Conservation (phyloP, 2,329 filamentous ascomycete genomes). For the Thelonectria rubi region DNA sequence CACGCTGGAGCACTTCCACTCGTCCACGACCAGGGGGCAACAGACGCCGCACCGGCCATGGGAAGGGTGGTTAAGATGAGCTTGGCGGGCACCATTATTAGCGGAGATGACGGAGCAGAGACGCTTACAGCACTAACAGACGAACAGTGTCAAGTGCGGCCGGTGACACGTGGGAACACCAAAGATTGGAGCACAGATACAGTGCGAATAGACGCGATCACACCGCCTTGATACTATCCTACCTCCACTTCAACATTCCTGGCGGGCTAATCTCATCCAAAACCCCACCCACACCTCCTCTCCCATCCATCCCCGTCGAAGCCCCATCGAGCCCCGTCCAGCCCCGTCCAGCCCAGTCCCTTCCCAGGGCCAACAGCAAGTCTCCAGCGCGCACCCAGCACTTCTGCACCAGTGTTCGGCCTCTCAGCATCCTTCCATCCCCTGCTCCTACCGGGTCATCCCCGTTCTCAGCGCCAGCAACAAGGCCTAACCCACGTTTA, state of each 20-base stretch:
- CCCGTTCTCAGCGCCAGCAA: slow-evolving; percentile 46
- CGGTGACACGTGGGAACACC: no score
- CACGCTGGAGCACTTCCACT: slow-evolving; percentile 13
- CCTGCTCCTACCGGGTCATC: slow-evolving; percentile 42
- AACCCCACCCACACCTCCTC: slow-evolving; percentile 54
- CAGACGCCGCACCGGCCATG: slow-evolving; percentile 40
- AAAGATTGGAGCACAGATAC: background rate
- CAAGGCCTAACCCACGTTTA: slow-evolving; percentile 51
- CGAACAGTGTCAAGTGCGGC: background rate
- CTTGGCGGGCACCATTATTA: slow-evolving; percentile 44
- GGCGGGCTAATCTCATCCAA: slow-evolving; percentile 53
- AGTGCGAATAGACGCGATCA: rapidly evolving
- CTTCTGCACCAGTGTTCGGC: slow-evolving; percentile 28
- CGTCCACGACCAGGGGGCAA: slow-evolving; percentile 30
- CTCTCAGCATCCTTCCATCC: slow-evolving; percentile 29
- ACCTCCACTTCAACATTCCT: slow-evolving; percentile 41
- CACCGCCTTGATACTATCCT: slow-evolving; percentile 42
- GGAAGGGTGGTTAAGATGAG: slow-evolving; percentile 44
- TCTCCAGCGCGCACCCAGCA: slow-evolving; percentile 15
- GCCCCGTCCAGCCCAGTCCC: slow-evolving; percentile 27
- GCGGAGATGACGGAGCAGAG: slow-evolving; percentile 44
- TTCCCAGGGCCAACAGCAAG: slow-evolving; percentile 25
- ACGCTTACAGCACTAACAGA: slow-evolving; percentile 31
- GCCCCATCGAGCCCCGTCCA: slow-evolving; percentile 32
- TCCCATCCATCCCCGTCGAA: slow-evolving; percentile 39